Evolutionary conservation across 1,284 basidiomycete genomes (phyloP).

Genomic region (Melampsora americana): DNA sequence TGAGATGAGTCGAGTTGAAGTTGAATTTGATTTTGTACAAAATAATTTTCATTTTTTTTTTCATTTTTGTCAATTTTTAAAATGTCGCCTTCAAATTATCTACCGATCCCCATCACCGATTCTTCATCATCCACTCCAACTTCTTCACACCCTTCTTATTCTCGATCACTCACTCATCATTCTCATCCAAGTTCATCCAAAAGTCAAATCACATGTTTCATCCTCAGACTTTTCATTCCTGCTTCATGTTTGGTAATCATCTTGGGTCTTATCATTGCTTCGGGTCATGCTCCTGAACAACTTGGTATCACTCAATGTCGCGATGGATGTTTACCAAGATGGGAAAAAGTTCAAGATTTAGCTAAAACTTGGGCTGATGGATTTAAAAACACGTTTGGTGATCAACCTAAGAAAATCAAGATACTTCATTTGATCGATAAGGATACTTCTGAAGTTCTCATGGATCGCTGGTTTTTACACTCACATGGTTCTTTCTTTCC

Average conservation of each 20-base stretch:
- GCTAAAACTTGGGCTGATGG: conserved; percentile 28
- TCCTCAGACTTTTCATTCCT: not conserved
- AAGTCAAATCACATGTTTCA: not conserved
- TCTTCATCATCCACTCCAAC: not conserved
- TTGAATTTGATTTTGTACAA: no score
- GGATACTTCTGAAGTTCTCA: conserved; percentile 38
- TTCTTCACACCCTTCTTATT: not conserved
- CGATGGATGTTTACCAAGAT: conserved; percentile 21
- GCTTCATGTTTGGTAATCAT: not conserved
- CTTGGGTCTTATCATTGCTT: not conserved
- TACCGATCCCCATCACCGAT: not conserved
- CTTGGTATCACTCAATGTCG: conserved; percentile 15
- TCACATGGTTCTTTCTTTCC: conserved; percentile 24
- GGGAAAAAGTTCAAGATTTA: conserved; percentile 31
- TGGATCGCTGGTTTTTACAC: conserved; percentile 42
- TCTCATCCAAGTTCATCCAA: not conserved
- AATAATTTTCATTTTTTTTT: no score
- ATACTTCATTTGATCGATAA: conserved; percentile 41
- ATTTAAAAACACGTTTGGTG: conserved; percentile 12
- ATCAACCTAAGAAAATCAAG: conserved; percentile 10
- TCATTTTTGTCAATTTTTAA: no score
- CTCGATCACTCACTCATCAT: not conserved
- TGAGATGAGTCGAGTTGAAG: no score
- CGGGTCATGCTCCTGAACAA: not conserved
- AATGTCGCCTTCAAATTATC: not conserved